Percentiles rank a stretch among this genome's conserved stretches.
Conservation (phyloP, 2,329 filamentous ascomycete species). For the Fusarium caatingaense region DNA sequence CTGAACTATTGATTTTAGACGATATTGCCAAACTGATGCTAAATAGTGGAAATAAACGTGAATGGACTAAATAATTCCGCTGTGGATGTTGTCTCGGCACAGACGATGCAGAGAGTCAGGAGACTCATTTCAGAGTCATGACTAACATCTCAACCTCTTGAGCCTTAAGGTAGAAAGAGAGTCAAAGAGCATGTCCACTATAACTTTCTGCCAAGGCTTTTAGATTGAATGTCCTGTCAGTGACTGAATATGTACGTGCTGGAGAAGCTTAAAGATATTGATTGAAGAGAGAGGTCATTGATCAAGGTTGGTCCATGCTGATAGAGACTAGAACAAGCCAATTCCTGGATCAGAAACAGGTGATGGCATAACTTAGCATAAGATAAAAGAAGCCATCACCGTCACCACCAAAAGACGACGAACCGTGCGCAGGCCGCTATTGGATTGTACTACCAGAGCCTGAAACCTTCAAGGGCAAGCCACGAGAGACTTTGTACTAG, state of each 20-base stretch:
- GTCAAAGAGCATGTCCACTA: background rate
- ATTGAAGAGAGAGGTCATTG: constrained; percentile 3
- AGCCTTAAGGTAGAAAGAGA: background rate
- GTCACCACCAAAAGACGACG: constrained; percentile 17
- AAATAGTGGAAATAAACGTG: background rate
- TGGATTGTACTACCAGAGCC: constrained; percentile 13
- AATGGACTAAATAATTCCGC: background rate
- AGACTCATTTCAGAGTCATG: background rate
- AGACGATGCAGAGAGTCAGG: background rate
- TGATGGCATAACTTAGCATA: background rate
- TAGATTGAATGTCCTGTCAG: background rate
- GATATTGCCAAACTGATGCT: background rate
- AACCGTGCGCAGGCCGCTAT: constrained; percentile 20
- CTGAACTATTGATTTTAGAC: background rate
- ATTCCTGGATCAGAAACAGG: constrained; percentile 16
- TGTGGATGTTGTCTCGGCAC: constrained; percentile 1
- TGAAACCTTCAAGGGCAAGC: constrained; percentile 15
- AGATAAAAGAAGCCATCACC: constrained; percentile 20
- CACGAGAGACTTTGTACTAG: background rate
- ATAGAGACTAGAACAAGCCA: constrained; percentile 9
- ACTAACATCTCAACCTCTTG: background rate
- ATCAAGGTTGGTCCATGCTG: constrained; percentile 20
- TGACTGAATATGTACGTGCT: background rate
- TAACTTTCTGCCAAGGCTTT: background rate
- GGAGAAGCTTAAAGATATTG: constrained; percentile 7